These are phyloP conservation scores for Exobasidium cylindrosporum DNA, from an alignment of 1,284 basidiomycete genomes.

Conservation along the genomic window DNA sequence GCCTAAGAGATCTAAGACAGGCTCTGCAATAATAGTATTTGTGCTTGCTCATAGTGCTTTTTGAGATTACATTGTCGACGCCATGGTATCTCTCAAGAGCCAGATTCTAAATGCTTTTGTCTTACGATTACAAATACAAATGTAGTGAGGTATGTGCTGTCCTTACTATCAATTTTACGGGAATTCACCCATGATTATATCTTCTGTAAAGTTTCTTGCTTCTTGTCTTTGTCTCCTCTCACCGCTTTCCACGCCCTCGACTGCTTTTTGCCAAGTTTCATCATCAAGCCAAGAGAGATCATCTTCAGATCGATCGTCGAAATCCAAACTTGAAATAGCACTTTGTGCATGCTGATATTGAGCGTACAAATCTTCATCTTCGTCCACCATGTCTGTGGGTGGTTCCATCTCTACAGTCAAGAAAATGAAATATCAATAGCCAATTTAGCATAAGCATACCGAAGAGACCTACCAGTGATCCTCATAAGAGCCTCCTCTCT, in stretches of 20 bases:
- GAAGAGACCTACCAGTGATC: background rate
- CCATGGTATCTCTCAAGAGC: too few relatives aligned
- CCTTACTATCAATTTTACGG: too few relatives aligned
- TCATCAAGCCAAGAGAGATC: slow-evolving; percentile 4
- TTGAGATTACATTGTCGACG: too few relatives aligned
- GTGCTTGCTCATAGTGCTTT: too few relatives aligned
- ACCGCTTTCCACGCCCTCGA: background rate
- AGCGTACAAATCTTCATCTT: slow-evolving; percentile 11
- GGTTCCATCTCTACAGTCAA: slow-evolving; percentile 6
- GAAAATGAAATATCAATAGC: background rate
- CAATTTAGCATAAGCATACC: background rate
- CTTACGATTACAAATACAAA: too few relatives aligned
- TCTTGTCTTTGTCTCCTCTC: too few relatives aligned
- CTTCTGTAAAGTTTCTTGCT: too few relatives aligned
- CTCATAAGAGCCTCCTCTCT: slow-evolving; percentile 4
- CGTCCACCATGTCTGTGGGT: slow-evolving; percentile 15
- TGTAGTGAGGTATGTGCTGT: too few relatives aligned
- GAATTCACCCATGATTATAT: too few relatives aligned
- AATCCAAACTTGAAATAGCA: background rate
- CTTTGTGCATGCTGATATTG: slow-evolving; percentile 11
- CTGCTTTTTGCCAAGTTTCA: background rate
- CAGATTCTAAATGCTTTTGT: too few relatives aligned
- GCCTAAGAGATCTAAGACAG: too few relatives aligned
- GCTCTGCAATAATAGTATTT: too few relatives aligned
- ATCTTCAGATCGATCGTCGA: background rate